Conservation (phyloP, 2,329 filamentous ascomycete species). For the Macrophomina pseudophaseolina region DNA sequence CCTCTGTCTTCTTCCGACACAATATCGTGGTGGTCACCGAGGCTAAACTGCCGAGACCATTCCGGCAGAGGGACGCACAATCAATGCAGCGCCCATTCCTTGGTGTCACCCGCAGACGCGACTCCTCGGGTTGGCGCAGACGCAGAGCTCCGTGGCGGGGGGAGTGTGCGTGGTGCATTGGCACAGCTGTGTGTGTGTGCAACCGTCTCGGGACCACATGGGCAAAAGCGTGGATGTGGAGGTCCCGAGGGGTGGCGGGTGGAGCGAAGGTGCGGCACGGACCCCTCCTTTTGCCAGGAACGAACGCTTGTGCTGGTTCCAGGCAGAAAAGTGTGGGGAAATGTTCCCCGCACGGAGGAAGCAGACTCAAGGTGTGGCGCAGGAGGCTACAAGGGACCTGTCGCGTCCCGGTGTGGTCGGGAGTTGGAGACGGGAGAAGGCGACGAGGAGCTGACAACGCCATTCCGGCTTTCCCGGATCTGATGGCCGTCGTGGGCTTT, state of each 20-base stretch:
- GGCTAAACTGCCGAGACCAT: background rate
- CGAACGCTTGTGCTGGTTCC: no score
- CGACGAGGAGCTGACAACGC: background rate
- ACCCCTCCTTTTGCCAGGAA: background rate
- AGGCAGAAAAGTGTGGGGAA: background rate
- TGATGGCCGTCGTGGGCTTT: background rate
- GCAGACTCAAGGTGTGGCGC: background rate
- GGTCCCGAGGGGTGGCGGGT: conserved; percentile 2
- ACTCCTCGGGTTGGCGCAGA: no score
- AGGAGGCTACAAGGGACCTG: background rate
- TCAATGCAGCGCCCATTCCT: background rate
- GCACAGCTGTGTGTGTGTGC: no score
- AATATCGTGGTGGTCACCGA: background rate
- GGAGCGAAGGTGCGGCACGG: background rate
- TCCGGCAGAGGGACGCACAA: background rate
- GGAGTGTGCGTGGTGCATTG: no score
- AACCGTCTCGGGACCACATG: background rate
- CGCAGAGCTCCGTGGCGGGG: no score
- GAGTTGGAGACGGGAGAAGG: background rate
- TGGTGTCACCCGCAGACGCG: background rate
- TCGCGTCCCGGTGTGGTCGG: background rate
- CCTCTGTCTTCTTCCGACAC: background rate
- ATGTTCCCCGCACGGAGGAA: background rate
- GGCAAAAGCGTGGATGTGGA: background rate
- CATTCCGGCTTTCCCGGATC: background rate